A percentile compares a stretch with the other conserved stretches of the same genome.
These are phyloP conservation scores for Eremochloa ophiuroides DNA, from an alignment of 176 grass and related monocot genomes.

Conservation along the genomic window DNA sequence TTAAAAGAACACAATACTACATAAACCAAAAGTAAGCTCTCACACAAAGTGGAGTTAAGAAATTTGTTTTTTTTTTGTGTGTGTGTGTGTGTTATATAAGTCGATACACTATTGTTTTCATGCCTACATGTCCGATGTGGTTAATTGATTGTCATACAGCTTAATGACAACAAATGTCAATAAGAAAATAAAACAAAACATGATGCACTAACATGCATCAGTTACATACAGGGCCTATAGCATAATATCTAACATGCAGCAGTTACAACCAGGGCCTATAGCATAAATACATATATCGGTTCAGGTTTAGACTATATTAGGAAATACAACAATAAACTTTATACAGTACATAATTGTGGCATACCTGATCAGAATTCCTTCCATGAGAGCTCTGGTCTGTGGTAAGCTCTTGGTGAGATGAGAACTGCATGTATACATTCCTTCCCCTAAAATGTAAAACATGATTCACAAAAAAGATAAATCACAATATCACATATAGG, in stretches of 20 bases:
- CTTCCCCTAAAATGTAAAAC: conserved; percentile 70
- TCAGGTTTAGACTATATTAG: background rate
- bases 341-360: background rate
- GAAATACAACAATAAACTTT: background rate
- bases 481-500: background rate
- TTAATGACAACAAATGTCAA: background rate
- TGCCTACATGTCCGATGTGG: background rate
- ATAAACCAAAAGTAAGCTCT: background rate
- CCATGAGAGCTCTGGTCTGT: conserved; percentile 92
- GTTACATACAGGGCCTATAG: background rate
- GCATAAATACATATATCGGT: background rate
- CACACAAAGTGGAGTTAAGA: background rate
- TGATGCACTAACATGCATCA: background rate
- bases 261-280: background rate
- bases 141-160: background rate
- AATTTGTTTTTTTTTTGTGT: background rate
- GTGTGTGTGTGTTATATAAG: too few species aligned
- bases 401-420: conserved; percentile 96
- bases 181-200: background rate
- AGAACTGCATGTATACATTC: conserved; percentile 98
- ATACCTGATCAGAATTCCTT: conserved; percentile 92
- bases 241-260: background rate
- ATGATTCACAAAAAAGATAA: conserved; percentile 6
- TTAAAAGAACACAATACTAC: background rate
- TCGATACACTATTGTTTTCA: background rate